Conservation (phyloP, 2,329 filamentous ascomycete species). For the Alternaria infectoria region DNA sequence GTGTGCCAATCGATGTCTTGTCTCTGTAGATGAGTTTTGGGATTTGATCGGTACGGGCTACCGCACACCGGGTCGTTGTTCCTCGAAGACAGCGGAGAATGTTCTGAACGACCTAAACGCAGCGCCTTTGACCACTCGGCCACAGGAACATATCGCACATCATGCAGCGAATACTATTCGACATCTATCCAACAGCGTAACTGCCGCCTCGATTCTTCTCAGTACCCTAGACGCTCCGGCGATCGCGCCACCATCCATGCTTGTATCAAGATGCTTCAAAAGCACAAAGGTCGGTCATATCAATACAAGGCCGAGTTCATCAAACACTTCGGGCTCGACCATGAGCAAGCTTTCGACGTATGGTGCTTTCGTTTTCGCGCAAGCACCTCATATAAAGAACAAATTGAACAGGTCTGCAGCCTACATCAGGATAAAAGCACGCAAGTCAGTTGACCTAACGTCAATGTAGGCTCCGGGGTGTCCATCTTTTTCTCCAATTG, state of each 20-base stretch:
- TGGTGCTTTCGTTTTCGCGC: background rate
- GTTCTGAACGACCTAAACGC: slow-evolving; percentile 33
- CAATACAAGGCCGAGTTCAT: background rate
- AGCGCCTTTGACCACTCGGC: slow-evolving; percentile 36
- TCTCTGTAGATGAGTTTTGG: background rate
- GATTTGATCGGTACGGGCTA: background rate
- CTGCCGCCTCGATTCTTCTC: background rate
- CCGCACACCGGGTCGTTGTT: background rate
- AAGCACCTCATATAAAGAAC: background rate
- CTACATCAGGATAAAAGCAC: background rate
- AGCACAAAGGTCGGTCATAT: background rate
- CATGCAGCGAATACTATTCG: background rate
- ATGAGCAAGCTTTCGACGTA: background rate
- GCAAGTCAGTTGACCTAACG: background rate
- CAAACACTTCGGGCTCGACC: background rate
- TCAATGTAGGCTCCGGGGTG: background rate
- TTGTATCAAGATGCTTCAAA: background rate
- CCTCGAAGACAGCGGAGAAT: slow-evolving; percentile 26
- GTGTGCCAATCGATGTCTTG: background rate
- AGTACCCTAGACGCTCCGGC: background rate
- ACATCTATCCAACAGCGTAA: background rate
- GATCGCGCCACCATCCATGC: background rate
- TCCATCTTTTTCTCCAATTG: background rate
- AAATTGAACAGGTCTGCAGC: background rate
- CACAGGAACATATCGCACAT: background rate